Evolutionary conservation across 306 rosid species (phyloP).

Genomic region (Acacia confusa): DNA sequence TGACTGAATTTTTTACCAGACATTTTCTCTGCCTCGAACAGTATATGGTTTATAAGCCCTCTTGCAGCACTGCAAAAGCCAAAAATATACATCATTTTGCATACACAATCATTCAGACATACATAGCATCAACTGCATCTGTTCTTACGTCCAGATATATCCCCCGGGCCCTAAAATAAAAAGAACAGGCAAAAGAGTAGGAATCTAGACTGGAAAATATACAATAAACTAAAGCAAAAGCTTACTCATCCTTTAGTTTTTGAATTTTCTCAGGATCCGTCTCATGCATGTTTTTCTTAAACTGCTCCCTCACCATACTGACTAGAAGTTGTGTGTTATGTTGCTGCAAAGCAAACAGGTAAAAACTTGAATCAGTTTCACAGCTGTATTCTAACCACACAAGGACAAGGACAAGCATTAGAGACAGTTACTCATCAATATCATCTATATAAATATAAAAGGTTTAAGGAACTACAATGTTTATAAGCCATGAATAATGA

Average conservation of each 20-base stretch:
- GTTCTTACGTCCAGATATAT: neutral
- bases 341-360: slow-evolving; percentile 53
- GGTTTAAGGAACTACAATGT: neutral
- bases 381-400: neutral
- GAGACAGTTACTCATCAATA: neutral
- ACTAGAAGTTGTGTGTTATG: slow-evolving; percentile 72
- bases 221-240: slow-evolving; percentile 29
- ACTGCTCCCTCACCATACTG: slow-evolving; percentile 80
- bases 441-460: neutral
- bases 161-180: neutral
- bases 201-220: slow-evolving; percentile 19
- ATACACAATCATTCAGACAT: neutral
- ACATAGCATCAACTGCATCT: slow-evolving; percentile 11
- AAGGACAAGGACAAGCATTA: neutral
- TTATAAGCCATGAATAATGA: neutral
- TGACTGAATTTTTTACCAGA: slow-evolving; percentile 76
- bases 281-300: slow-evolving; percentile 73
- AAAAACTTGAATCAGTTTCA: slow-evolving; percentile 18
- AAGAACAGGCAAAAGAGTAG: neutral
- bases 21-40: slow-evolving; percentile 66
- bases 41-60: slow-evolving; percentile 91
- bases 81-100: slow-evolving; percentile 14
- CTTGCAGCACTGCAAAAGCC: slow-evolving; percentile 74
- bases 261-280: slow-evolving; percentile 88
- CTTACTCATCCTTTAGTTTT: slow-evolving; percentile 87